phyloP scores from a whole-genome alignment of 1,139 yeast genomes.

The Hanseniaspora uvarum region DNA sequence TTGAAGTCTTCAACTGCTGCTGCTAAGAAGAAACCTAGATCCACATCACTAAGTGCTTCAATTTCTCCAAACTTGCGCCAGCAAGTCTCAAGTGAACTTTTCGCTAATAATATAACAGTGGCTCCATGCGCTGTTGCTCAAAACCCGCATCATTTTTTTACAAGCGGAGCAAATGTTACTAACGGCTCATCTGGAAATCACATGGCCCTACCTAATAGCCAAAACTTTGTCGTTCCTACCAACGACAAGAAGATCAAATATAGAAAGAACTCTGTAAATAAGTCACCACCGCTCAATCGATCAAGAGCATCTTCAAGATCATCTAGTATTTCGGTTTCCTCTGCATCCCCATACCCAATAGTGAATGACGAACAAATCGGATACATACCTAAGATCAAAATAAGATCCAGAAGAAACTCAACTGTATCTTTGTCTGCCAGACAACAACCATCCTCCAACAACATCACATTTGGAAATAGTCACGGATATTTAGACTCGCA shows the following conservation, averaged over 20 bases:
- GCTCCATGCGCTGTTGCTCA: background rate
- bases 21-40: background rate
- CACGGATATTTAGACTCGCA: conserved; percentile 17
- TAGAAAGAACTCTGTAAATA: conserved; percentile 6
- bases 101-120: background rate
- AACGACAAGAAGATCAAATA: conserved; percentile 22
- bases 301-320: conserved; percentile 1
- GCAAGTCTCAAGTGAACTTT: conserved; percentile 2
- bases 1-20: background rate
- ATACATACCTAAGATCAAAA: conserved; percentile 30
- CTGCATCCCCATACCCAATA: conserved; percentile 17
- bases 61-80: conserved; percentile 15
- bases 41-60: background rate
- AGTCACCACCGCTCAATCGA: background rate
- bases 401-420: conserved; percentile 30
- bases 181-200: background rate
- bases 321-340: conserved; percentile 9
- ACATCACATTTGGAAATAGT: conserved; percentile 14
- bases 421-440: conserved; percentile 20
- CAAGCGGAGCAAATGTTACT: background rate
- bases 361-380: conserved; percentile 29
- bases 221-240: background rate
- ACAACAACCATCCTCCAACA: conserved; percentile 19
- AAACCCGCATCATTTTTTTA: background rate
- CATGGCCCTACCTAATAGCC: background rate